Evolutionary conservation across 2,329 filamentous ascomycete genomes (phyloP).

Genomic region (Curvularia lunata): DNA sequence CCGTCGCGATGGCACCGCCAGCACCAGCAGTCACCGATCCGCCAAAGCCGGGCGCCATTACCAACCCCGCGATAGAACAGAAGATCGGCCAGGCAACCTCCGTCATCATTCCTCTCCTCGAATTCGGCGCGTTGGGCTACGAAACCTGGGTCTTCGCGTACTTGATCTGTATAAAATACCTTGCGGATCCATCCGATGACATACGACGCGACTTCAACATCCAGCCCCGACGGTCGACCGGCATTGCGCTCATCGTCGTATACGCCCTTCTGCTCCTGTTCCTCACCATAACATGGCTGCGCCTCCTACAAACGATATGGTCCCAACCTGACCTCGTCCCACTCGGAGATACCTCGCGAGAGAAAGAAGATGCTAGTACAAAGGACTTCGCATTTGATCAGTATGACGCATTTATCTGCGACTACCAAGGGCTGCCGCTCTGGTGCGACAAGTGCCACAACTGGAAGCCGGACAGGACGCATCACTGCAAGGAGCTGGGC

Average conservation of each 20-base stretch:
- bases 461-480: slow-evolving; percentile 86
- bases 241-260: slow-evolving; percentile 72
- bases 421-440: slow-evolving; percentile 76
- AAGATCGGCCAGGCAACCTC: slow-evolving; percentile 64
- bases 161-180: slow-evolving; percentile 68
- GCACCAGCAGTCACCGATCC: slow-evolving; percentile 26
- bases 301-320: slow-evolving; percentile 71
- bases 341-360: slow-evolving; percentile 54
- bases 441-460: slow-evolving; percentile 86
- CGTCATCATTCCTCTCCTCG: slow-evolving; percentile 71
- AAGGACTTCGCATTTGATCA: slow-evolving; percentile 77
- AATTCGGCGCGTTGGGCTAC: slow-evolving; percentile 71
- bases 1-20: slow-evolving; percentile 20
- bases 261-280: slow-evolving; percentile 75
- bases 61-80: slow-evolving; percentile 34
- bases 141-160: slow-evolving; percentile 74
- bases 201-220: slow-evolving; percentile 29
- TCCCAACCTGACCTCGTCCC: slow-evolving; percentile 77
- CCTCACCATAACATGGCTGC: slow-evolving; percentile 71
- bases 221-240: slow-evolving; percentile 60
- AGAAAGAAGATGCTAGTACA: slow-evolving; percentile 37
- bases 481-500: slow-evolving; percentile 83
- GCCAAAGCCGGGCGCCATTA: slow-evolving; percentile 31
- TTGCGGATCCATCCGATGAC: slow-evolving; percentile 60
- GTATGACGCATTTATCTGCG: slow-evolving; percentile 83